A percentile compares a stretch with the other conserved stretches of the same genome.
These are phyloP conservation scores for Phytophthora niederhauseri DNA, from an alignment of 352 stramenopile genomes.

Conservation along the genomic window DNA sequence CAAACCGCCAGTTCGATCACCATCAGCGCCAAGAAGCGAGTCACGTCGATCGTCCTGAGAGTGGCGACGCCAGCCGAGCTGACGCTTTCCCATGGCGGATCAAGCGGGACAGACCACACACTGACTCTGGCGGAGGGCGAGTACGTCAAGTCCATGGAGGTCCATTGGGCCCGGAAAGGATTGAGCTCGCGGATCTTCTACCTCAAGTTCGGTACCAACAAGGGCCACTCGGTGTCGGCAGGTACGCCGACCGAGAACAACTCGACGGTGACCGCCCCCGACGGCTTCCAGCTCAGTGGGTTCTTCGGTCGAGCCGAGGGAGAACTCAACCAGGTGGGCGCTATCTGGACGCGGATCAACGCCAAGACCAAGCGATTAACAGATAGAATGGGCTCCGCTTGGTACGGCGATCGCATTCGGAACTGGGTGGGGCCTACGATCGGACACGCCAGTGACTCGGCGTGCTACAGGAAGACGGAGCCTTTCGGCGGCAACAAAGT, in stretches of 20 bases:
- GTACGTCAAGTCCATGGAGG: slow-evolving; percentile 37
- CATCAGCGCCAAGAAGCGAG: slow-evolving; percentile 24
- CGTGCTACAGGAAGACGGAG: slow-evolving; percentile 35
- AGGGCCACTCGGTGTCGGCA: slow-evolving; percentile 15
- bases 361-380: slow-evolving; percentile 23
- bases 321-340: slow-evolving; percentile 32
- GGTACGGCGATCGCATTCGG: slow-evolving; percentile 36
- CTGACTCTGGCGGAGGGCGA: slow-evolving; percentile 26
- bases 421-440: slow-evolving; percentile 43
- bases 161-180: slow-evolving; percentile 29
- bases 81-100: slow-evolving; percentile 33
- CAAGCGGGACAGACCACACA: slow-evolving; percentile 24
- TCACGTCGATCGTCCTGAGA: slow-evolving; percentile 22
- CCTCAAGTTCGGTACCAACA: slow-evolving; percentile 33
- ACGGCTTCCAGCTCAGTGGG: slow-evolving; percentile 37
- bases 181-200: slow-evolving; percentile 28
- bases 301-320: slow-evolving; percentile 33
- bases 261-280: slow-evolving; percentile 20
- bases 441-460: slow-evolving; percentile 28
- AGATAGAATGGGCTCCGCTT: slow-evolving; percentile 29
- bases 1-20: slow-evolving; percentile 29
- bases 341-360: slow-evolving; percentile 36
- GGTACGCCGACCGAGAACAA: slow-evolving; percentile 25
- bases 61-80: slow-evolving; percentile 19
- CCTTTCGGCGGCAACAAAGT: slow-evolving; percentile 20